phyloP scores from a whole-genome alignment of 371 early-diverging fungal species.

The Syncephalastrum racemosum region DNA sequence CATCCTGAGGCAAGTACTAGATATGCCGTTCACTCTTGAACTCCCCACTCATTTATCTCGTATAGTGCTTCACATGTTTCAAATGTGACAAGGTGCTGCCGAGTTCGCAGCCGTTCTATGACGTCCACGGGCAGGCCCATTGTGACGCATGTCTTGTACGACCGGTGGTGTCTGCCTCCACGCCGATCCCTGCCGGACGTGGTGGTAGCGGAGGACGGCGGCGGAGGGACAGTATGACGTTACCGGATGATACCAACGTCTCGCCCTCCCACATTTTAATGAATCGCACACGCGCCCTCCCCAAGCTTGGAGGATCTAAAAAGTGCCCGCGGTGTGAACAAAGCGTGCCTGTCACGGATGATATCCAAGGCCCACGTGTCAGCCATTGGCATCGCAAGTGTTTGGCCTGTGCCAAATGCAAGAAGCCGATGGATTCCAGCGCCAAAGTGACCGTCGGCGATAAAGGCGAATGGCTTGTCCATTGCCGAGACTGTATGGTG shows the following conservation, averaged over 20 bases:
- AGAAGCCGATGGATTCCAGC: slow-evolving; percentile 55
- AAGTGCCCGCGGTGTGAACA: slow-evolving; percentile 51
- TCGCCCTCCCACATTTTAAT: slow-evolving; percentile 4
- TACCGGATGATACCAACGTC: no score
- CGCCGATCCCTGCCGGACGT: slow-evolving; percentile 8
- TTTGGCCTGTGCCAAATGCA: slow-evolving; percentile 46
- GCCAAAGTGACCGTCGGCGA: slow-evolving; percentile 43
- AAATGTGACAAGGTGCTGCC: neutral
- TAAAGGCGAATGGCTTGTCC: slow-evolving; percentile 30
- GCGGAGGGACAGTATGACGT: neutral
- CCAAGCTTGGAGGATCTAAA: slow-evolving; percentile 48
- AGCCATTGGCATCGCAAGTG: slow-evolving; percentile 59
- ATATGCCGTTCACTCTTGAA: no score
- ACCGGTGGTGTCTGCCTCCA: neutral
- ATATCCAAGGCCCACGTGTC: slow-evolving; percentile 50
- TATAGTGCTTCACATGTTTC: neutral
- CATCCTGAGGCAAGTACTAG: no score
- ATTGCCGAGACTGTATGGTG: slow-evolving; percentile 48
- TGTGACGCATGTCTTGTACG: slow-evolving; percentile 2
- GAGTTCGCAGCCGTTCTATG: neutral
- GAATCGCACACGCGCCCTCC: slow-evolving; percentile 17
- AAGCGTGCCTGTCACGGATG: slow-evolving; percentile 49
- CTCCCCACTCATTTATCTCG: no score
- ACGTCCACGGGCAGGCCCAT: neutral
- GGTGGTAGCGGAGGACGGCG: neutral